Evolutionary conservation across 2,329 filamentous ascomycete genomes (phyloP).

Genomic region (Lachnellula subtilissima): DNA sequence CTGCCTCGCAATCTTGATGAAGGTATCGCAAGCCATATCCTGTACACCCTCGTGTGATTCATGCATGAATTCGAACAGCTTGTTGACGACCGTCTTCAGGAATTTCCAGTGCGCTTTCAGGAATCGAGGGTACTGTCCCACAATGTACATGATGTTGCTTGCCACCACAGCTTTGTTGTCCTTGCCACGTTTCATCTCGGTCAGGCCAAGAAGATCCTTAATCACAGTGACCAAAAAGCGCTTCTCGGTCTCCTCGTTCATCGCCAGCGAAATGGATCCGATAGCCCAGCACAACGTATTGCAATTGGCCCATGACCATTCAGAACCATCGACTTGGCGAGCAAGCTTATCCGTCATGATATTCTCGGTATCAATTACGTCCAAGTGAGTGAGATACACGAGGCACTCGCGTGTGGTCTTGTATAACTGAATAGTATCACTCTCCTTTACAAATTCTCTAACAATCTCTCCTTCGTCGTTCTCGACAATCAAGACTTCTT

Average conservation of each 20-base stretch:
- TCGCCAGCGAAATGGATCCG: conserved; percentile 94
- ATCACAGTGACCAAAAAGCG: conserved; percentile 97
- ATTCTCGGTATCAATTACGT: conserved; percentile 93
- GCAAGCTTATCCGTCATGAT: conserved; percentile 99
- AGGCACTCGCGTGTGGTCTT: conserved; percentile 97
- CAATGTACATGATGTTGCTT: conserved; percentile 99
- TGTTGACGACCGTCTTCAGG: conserved; percentile 98
- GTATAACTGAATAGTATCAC: conserved; percentile 97
- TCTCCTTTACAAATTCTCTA: conserved; percentile 98
- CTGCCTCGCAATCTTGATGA: conserved; percentile 99
- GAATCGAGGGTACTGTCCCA: conserved; percentile 96
- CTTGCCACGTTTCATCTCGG: conserved; percentile 98
- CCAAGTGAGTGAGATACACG: conserved; percentile 94
- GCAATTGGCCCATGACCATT: conserved; percentile 99
- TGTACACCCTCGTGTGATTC: conserved; percentile 99
- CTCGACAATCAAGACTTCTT: conserved; percentile 98
- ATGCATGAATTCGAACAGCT: conserved; percentile 99
- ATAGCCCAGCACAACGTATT: conserved; percentile 99
- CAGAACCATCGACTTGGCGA: conserved; percentile 86
- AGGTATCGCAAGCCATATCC: conserved; percentile 99
- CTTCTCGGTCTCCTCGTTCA: conserved; percentile 99
- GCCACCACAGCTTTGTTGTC: conserved; percentile 99
- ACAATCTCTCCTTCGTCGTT: conserved; percentile 99
- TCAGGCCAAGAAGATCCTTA: conserved; percentile 92
- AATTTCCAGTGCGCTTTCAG: conserved; percentile 99